Evolutionary conservation across 2,329 filamentous ascomycete genomes (phyloP).

Genomic region (Cadophora sp.): DNA sequence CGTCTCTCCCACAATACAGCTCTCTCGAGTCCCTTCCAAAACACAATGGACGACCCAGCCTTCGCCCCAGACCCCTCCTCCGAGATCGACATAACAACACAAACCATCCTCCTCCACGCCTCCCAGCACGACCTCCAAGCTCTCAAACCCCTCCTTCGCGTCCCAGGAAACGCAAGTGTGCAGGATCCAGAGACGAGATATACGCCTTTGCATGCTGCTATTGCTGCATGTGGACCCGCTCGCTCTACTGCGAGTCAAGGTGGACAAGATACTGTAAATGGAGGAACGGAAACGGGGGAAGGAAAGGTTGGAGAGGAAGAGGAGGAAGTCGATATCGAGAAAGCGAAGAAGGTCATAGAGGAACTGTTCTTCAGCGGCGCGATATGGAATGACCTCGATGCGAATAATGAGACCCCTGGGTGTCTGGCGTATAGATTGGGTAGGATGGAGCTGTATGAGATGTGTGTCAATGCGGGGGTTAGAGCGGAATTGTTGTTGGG

Average conservation of each 20-base stretch:
- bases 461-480: conserved; percentile 89
- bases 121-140: conserved; percentile 60
- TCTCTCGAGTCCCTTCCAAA: not conserved
- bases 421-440: conserved; percentile 80
- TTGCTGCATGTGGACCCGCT: conserved; percentile 71
- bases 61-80: conserved; percentile 30
- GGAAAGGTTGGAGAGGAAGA: conserved; percentile 42
- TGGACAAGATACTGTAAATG: not conserved
- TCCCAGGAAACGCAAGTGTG: conserved; percentile 66
- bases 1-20: not conserved
- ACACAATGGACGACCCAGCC: conserved; percentile 42
- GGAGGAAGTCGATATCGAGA: conserved; percentile 54
- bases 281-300: conserved; percentile 39
- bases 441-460: conserved; percentile 73
- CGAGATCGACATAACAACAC: conserved; percentile 45
- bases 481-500: conserved; percentile 87
- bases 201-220: conserved; percentile 88
- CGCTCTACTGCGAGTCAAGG: not conserved
- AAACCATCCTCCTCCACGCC: conserved; percentile 70
- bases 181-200: conserved; percentile 87
- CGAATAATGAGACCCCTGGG: conserved; percentile 86
- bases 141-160: conserved; percentile 43
- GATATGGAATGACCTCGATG: conserved; percentile 96
- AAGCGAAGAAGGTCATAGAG: conserved; percentile 71
- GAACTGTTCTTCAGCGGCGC: conserved; percentile 86